Evolutionary conservation across 345 rosid species (phyloP).

Genomic region (Triadica sebifera): DNA sequence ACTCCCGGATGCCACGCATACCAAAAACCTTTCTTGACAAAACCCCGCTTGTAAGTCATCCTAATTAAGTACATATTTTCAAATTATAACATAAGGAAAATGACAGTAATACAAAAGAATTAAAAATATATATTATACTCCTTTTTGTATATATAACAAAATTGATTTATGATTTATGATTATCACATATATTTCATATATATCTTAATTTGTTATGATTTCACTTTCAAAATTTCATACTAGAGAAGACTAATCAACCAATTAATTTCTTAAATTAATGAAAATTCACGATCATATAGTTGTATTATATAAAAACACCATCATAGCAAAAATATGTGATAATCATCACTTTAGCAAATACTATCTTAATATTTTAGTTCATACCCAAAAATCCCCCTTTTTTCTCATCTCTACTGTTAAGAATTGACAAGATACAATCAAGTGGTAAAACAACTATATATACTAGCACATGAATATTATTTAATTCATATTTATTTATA

Average conservation of each 20-base stretch:
- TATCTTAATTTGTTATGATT: slow-evolving; percentile 6
- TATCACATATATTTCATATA: no score
- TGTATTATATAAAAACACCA: background rate
- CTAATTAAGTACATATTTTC: background rate
- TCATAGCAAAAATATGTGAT: background rate
- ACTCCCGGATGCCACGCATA: background rate
- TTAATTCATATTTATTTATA: no score
- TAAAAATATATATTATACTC: background rate
- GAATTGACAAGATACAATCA: no score
- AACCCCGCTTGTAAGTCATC: background rate
- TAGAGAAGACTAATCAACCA: slow-evolving; percentile 1
- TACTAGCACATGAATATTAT: no score
- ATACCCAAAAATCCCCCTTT: no score
- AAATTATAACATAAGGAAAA: background rate
- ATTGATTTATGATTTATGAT: background rate
- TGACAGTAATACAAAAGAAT: background rate
- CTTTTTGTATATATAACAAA: background rate
- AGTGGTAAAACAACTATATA: no score
- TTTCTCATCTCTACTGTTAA: no score
- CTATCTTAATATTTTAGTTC: no score
- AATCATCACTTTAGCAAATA: background rate
- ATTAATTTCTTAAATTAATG: background rate
- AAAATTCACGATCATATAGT: background rate
- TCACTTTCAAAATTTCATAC: slow-evolving; percentile 10
- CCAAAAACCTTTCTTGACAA: background rate